Evolutionary conservation across 73 alveolate species (phyloP), one percentile per base, ranked within the genome.

Genomic region (Stentor coeruleus): DNA sequence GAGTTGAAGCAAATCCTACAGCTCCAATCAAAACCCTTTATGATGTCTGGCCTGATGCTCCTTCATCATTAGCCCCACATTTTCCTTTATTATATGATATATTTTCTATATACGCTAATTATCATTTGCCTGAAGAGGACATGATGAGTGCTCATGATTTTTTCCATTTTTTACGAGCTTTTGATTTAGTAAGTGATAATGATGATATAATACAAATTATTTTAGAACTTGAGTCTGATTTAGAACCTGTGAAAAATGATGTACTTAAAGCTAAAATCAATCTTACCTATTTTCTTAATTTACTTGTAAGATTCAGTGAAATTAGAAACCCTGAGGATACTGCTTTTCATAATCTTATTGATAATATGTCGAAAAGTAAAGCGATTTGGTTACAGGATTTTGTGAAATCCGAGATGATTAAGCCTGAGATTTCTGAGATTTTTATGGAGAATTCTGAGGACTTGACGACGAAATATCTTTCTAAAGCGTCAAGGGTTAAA

Each of bases 101-200:
- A n/a, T 75, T 75, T 75, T 37, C 33, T 0, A 26, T 75, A 20
- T 75, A 75, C 2, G 58, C 83, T 20, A 20, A 75, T 75, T 40
- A 37, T 37, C 83, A 75, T 35, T 33, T 75, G 83, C 83, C 83
- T 39, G 83, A 75, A 15, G 59, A 75, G 39, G 83, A 75, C 20
- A 75, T 75, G 59, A 75, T 75, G 33, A n/a, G 80, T 0, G 83
- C 74, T 2, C 72, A 75, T 2, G 83, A 75, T 33, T 75, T 75
- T 33, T 39, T 75, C 74, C 83, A 75, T 37, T 20, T 75, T 38
- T 66, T 75, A 14, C 26, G 72, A 35, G 38, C 83, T 33, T 75
- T 75, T 38, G 83, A 75, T 38, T 38, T 75, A 37, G 58, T 75
- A 37, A 40, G 35, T n/a, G 66, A 75, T 2, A n/a, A 75, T n/a